A percentile compares a stretch with the other conserved stretches of the same genome.
Evolutionary conservation across 225 moss, liverwort and hornwort genomes (phyloP).

Genomic region (Ulota crispa): DNA sequence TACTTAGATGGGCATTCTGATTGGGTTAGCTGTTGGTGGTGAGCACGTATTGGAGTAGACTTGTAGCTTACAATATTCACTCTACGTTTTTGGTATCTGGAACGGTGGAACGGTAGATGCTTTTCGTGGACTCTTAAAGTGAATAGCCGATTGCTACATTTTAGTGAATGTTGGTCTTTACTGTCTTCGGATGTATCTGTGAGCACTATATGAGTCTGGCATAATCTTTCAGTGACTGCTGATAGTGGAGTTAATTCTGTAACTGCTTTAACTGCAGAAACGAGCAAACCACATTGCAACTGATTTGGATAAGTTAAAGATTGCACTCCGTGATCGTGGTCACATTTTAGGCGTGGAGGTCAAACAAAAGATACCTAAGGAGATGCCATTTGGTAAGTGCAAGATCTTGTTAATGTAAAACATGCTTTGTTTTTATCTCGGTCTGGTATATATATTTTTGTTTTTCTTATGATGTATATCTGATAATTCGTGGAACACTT

Average conservation of each 20-base stretch:
- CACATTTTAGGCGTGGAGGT: conserved; percentile 72
- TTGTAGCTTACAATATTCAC: not conserved
- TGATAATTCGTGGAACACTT: conserved; percentile 24
- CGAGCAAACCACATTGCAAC: conserved; percentile 77
- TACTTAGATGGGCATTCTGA: not conserved
- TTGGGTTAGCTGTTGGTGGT: not conserved
- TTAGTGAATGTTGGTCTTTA: not conserved
- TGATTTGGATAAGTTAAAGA: conserved; percentile 85
- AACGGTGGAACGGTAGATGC: conserved; percentile 15
- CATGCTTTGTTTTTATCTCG: conserved; percentile 3
- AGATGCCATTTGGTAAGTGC: conserved; percentile 81
- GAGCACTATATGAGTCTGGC: conserved; percentile 13
- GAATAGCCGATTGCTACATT: not conserved
- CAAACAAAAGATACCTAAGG: conserved; percentile 70
- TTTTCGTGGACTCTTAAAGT: conserved; percentile 7
- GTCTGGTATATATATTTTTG: not conserved
- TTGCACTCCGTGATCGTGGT: conserved; percentile 85
- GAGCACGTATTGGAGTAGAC: not conserved
- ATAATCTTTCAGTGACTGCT: conserved; percentile 10
- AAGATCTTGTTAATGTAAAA: conserved; percentile 6
- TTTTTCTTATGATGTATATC: not conserved
- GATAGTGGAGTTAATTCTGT: conserved; percentile 19
- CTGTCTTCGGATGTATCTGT: not conserved
- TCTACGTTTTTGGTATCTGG: conserved; percentile 11
- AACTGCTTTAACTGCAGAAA: conserved; percentile 52